Conservation (phyloP, 2,329 filamentous ascomycete species). For the Venturia carpophila region DNA sequence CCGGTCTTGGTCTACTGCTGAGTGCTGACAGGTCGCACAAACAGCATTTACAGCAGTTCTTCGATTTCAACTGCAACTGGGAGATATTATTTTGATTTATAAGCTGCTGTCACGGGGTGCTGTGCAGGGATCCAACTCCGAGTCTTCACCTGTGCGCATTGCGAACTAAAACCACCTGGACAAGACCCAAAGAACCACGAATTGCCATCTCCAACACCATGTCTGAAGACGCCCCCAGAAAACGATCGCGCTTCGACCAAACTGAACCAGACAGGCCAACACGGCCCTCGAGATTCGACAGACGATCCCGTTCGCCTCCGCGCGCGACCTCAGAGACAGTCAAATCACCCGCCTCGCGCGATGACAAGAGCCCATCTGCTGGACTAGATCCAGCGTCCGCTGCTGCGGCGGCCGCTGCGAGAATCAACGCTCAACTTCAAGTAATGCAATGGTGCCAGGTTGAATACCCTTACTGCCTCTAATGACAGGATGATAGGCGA, state of each 20-base stretch:
- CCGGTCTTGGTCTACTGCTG: background rate
- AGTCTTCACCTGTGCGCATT: background rate
- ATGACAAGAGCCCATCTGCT: constrained; percentile 59
- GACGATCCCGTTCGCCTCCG: constrained; percentile 76
- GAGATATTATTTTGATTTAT: too few relatives aligned
- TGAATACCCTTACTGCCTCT: background rate
- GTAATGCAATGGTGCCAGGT: background rate
- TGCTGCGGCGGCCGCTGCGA: constrained; percentile 67
- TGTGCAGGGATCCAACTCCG: background rate
- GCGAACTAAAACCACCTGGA: background rate
- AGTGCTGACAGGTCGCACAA: background rate
- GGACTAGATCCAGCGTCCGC: constrained; percentile 45
- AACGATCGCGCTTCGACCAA: constrained; percentile 92
- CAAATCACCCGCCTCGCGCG: constrained; percentile 61
- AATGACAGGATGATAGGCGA: constrained; percentile 44
- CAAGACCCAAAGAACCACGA: constrained; percentile 10
- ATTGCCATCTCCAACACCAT: constrained; percentile 49
- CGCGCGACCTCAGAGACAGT: constrained; percentile 57
- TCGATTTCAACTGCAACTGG: background rate
- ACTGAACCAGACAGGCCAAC: constrained; percentile 67
- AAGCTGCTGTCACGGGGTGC: background rate
- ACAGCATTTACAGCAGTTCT: background rate
- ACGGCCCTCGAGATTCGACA: constrained; percentile 70
- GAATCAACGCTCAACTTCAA: constrained; percentile 41
- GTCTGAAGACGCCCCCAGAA: constrained; percentile 60